phyloP scores from a whole-genome alignment of 2,329 filamentous ascomycete genomes.

The Fusarium nanum region DNA sequence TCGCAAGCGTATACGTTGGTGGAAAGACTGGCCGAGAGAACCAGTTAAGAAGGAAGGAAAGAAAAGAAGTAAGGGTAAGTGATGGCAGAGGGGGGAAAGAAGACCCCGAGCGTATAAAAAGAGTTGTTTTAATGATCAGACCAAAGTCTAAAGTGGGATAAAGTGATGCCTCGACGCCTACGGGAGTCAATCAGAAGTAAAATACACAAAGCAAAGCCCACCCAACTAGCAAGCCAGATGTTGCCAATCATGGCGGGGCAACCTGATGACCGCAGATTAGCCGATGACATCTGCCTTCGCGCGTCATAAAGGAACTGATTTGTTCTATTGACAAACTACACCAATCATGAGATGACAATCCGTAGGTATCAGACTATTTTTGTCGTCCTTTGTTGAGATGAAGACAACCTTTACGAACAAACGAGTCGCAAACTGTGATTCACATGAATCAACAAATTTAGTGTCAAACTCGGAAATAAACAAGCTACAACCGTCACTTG shows the following conservation, averaged over 20 bases:
- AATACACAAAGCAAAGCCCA: slow-evolving; percentile 47
- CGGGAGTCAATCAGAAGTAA: slow-evolving; percentile 38
- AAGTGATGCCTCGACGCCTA: slow-evolving; percentile 7
- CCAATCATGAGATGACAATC: neutral
- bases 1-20: slow-evolving; percentile 20
- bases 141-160: slow-evolving; percentile 45
- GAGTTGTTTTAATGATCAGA: slow-evolving; percentile 34
- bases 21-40: slow-evolving; percentile 17
- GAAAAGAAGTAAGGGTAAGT: slow-evolving; percentile 15
- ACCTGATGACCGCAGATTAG: slow-evolving; percentile 27
- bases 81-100: slow-evolving; percentile 18
- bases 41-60: slow-evolving; percentile 16
- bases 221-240: slow-evolving; percentile 30
- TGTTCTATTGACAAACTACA: neutral
- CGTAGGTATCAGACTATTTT: neutral
- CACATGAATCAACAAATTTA: neutral
- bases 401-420: neutral
- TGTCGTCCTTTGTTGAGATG: neutral
- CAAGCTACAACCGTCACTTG: neutral
- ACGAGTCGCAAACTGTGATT: neutral
- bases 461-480: neutral
- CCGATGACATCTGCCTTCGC: slow-evolving; percentile 4
- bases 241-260: slow-evolving; percentile 50
- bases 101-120: slow-evolving; percentile 20
- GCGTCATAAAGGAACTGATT: slow-evolving; percentile 6